Evolutionary conservation across 2,329 filamentous ascomycete genomes (phyloP), one percentile per base, ranked within the genome.

Genomic region (Penicillium brevicompactum): DNA sequence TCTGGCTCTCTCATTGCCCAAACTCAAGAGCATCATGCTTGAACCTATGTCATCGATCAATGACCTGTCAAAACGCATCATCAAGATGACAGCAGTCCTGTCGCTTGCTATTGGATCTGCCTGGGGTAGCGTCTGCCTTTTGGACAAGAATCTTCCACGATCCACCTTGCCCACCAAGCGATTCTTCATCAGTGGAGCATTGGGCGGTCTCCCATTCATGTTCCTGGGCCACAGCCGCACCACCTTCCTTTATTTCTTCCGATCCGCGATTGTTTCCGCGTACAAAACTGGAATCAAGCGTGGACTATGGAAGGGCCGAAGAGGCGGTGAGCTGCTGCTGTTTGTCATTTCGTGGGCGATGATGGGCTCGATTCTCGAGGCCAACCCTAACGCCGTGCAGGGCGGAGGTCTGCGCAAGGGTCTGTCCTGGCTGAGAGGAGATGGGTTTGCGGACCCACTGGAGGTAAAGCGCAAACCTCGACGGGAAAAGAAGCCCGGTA

Each of bases 211-310:
- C 24, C 75, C 75, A 16, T 97, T 92, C 87, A 90, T 90, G 0
- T 90, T 90, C 72, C 76, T 96, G 2, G 64, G 68, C 10, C 66
- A 68, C 40, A 73, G 71, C 31, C 72, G 89, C 14, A 80, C 82
- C 1, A 83, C 90, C 51, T 96, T 95, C 73, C 66, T 97, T 57
- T 94, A 94, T 73, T 87, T 85, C 60, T 85, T 89, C 30, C 83
- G 92, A 2, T 78, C 87, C n/a, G 91, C 88, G 56, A 80, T 96
- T 30, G 90, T 96, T 70, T 90, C 86, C 37, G 74, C 92, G 44
- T 97, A 92, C 91, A 96, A 96, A 78, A 91, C 96, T 0, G 92
- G 92, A n/a, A 85, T 89, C 52, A 97, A 97, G 85, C 81, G 88
- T 32, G 84, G 91, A 1, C 91, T 91, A 86, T 96, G 93, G 91